Base-by-base conservation (phyloP, 768 basidiomycete species). In the Rhodotorula sphaerocarpa region DNA sequence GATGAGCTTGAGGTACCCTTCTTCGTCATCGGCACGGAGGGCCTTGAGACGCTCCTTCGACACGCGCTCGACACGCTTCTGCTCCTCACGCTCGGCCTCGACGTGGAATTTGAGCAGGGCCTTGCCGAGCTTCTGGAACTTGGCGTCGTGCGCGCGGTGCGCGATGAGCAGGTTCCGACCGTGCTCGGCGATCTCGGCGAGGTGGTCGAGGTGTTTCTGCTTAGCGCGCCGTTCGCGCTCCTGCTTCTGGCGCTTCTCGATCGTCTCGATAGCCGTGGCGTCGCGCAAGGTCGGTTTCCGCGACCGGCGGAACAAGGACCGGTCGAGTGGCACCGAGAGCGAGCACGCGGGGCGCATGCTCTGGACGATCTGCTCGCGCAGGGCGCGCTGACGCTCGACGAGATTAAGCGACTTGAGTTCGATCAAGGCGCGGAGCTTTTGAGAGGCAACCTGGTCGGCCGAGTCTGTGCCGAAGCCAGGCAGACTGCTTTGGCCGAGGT, bases 1-100 rank as follows among this genome's bases (percentile, higher is more conserved):
- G 72, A 99, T 89, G 72, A 99, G 86, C 74, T 91, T 91, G 83
- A 96, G 86, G 76, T 99, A 99, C n/a, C 90, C 92, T 77, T 96
- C 95, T 79, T 99, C 95, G 78, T 99, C 93, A 73, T 97, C 92
- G 33, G 87, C 87, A 77, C 93, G 91, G 70, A 97, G 84, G 12
- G 93, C 95, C 78, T 88, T 90, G 67, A 99, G 79, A 88, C 92
- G 90, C 76, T 97, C 95, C 79, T 97, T 97, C 50, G 87, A 85
- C 48, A 99, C 84, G 59, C 90, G 80, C 77, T 97, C 95, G 69
- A 99, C 87, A 31, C 93, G 83, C 75, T 91, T 90, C 82, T 92
- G 89, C 75, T 99, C 95, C 76, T 97, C 93, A 79, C 90, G 92
- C 79, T 99, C 95, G 3, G 91, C 90, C 67, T 85, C 83, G 21